Percentiles rank a stretch among this genome's conserved stretches.
These are phyloP conservation scores for Botryotinia globosa DNA, from an alignment of 2,329 filamentous ascomycete species.

Conservation along the genomic window DNA sequence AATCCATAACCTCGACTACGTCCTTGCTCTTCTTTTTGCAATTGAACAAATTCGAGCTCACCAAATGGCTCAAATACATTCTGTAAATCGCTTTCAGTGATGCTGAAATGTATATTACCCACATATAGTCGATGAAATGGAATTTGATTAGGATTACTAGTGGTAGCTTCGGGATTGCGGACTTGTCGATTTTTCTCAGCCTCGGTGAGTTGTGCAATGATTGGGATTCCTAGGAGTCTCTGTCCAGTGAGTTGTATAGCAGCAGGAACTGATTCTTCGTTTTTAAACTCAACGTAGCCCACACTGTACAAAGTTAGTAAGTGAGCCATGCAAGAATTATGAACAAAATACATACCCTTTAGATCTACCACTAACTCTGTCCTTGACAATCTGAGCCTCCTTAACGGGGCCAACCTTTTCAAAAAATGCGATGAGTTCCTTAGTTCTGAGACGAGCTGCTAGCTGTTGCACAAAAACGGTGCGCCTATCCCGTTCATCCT, in stretches of 20 bases:
- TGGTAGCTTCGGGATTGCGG: slow-evolving; percentile 69
- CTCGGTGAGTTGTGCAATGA: slow-evolving; percentile 97
- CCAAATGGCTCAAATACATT: slow-evolving; percentile 98
- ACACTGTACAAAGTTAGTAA: slow-evolving; percentile 62
- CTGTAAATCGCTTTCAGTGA: slow-evolving; percentile 92
- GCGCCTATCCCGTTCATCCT: slow-evolving; percentile 93
- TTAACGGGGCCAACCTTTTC: slow-evolving; percentile 92
- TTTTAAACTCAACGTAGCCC: slow-evolving; percentile 98
- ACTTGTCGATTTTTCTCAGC: slow-evolving; percentile 99
- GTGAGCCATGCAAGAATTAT: not conserved
- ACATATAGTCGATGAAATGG: slow-evolving; percentile 98
- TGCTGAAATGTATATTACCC: slow-evolving; percentile 99
- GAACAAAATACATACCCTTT: slow-evolving; percentile 70
- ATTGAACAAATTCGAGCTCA: slow-evolving; percentile 93
- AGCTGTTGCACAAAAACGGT: slow-evolving; percentile 99
- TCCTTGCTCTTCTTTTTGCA: slow-evolving; percentile 92
- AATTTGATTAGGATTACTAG: slow-evolving; percentile 73
- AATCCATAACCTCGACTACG: slow-evolving; percentile 96
- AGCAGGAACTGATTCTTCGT: slow-evolving; percentile 87
- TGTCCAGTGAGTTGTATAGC: slow-evolving; percentile 98
- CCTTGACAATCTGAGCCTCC: slow-evolving; percentile 98
- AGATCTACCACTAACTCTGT: slow-evolving; percentile 91
- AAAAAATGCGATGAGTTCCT: slow-evolving; percentile 92
- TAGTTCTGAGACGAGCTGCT: slow-evolving; percentile 86
- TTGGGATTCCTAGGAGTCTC: slow-evolving; percentile 96